phyloP scores from a whole-genome alignment of 805 yeast genomes.

The Yamadazyma nakazawae region DNA sequence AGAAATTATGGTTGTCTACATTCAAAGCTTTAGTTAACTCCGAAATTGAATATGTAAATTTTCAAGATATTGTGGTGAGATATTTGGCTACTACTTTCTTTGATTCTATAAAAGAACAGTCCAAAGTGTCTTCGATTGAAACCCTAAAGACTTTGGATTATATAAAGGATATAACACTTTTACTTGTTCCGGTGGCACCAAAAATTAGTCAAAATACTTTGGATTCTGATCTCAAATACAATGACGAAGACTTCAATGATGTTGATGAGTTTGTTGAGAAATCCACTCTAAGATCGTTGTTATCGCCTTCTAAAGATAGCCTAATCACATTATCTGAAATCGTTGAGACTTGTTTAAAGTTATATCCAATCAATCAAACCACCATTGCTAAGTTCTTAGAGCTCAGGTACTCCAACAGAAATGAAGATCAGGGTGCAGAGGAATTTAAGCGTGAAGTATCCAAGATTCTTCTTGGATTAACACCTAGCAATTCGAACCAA shows the following conservation, averaged over 20 bases:
- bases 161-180: constrained; percentile 20
- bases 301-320: constrained; percentile 18
- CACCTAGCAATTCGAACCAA: constrained; percentile 20
- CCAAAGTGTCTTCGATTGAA: constrained; percentile 22
- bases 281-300: constrained; percentile 11
- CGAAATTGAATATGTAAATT: constrained; percentile 10
- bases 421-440: constrained; percentile 5
- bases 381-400: constrained; percentile 28
- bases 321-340: constrained; percentile 18
- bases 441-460: constrained; percentile 26
- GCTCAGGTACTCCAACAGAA: constrained; percentile 18
- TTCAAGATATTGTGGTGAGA: constrained; percentile 15
- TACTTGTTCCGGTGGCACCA: constrained; percentile 10
- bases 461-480: constrained; percentile 22
- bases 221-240: constrained; percentile 1
- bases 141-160: constrained; percentile 26
- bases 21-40: constrained; percentile 14
- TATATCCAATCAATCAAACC: constrained; percentile 34
- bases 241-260: background rate
- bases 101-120: constrained; percentile 14
- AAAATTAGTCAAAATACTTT: background rate
- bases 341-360: constrained; percentile 28
- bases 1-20: constrained; percentile 20
- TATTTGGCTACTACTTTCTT: constrained; percentile 24
- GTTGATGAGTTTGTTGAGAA: constrained; percentile 18